Evolutionary conservation across 208 protist genomes (phyloP).

Genomic region (Crithidia acanthocephali): DNA sequence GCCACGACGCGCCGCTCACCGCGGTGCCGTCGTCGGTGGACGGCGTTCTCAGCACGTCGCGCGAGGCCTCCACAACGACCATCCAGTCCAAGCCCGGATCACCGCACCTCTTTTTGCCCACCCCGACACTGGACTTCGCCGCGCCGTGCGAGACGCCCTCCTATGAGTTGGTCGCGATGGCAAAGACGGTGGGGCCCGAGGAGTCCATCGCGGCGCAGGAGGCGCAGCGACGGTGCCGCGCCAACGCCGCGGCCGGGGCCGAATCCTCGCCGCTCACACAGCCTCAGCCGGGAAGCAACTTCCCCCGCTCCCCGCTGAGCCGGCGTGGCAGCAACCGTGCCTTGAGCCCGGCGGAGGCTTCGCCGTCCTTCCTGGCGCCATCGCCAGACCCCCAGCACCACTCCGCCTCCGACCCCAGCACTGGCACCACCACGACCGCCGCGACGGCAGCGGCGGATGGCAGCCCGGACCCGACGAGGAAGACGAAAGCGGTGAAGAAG

Average conservation of each 20-base stretch:
- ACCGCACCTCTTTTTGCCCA: conserved; percentile 8
- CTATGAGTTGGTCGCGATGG: conserved; percentile 19
- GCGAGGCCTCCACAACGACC: neutral
- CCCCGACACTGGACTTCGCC: neutral
- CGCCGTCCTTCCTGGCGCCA: neutral
- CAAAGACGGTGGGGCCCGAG: conserved; percentile 15
- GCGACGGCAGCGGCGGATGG: no score
- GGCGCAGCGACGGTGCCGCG: conserved; percentile 2
- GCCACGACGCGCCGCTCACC: neutral
- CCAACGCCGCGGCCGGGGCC: neutral
- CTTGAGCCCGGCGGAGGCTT: neutral
- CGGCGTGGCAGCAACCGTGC: neutral
- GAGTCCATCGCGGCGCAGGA: conserved; percentile 18
- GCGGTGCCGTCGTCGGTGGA: neutral
- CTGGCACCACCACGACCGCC: neutral
- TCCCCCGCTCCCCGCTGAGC: neutral
- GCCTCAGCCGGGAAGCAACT: neutral
- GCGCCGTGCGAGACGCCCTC: neutral
- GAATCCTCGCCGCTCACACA: neutral
- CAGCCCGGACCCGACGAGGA: neutral
- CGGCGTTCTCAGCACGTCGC: neutral
- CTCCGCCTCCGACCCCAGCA: neutral
- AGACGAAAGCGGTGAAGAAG: neutral
- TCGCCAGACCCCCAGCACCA: neutral
- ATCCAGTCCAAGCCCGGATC: neutral